Conservation (phyloP, 1,284 basidiomycete species). For the Stereum hirsutum region DNA sequence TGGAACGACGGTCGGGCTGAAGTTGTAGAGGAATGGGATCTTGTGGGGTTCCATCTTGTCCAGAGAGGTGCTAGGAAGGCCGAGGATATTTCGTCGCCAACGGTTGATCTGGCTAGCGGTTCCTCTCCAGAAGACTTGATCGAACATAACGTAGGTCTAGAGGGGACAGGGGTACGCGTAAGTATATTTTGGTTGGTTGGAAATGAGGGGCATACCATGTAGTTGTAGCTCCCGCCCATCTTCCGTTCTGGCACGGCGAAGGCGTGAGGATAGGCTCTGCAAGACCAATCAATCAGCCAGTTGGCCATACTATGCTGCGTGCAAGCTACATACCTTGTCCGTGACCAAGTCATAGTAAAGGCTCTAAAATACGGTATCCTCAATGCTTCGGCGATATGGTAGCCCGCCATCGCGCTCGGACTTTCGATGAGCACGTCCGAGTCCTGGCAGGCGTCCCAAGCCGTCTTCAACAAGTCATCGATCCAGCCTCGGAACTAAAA, state of each 20-base stretch:
- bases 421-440: constrained; percentile 93
- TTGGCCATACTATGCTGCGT: too few species aligned
- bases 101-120: constrained; percentile 91
- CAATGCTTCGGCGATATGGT: constrained; percentile 93
- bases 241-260: constrained; percentile 93
- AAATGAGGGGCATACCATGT: constrained; percentile 91
- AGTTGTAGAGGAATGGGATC: constrained; percentile 97
- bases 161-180: too few species aligned
- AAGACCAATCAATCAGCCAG: too few species aligned
- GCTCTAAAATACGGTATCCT: constrained; percentile 90
- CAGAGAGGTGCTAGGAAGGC: constrained; percentile 72
- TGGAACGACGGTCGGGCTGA: constrained; percentile 83
- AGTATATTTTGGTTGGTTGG: too few species aligned
- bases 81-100: constrained; percentile 80
- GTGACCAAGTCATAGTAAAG: constrained; percentile 83
- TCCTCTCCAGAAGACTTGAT: constrained; percentile 97
- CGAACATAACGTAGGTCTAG: constrained; percentile 87
- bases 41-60: constrained; percentile 95
- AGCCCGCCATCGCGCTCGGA: constrained; percentile 98
- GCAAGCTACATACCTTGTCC: constrained; percentile 43
- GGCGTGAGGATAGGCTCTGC: constrained; percentile 91
- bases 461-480: constrained; percentile 88
- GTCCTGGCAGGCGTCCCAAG: constrained; percentile 93
- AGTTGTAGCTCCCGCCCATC: constrained; percentile 97
- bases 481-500: constrained; percentile 95